Evolutionary conservation across 768 basidiomycete genomes (phyloP), one percentile per base, ranked within the genome.

Genomic region (Kwoniella mangroviensis): DNA sequence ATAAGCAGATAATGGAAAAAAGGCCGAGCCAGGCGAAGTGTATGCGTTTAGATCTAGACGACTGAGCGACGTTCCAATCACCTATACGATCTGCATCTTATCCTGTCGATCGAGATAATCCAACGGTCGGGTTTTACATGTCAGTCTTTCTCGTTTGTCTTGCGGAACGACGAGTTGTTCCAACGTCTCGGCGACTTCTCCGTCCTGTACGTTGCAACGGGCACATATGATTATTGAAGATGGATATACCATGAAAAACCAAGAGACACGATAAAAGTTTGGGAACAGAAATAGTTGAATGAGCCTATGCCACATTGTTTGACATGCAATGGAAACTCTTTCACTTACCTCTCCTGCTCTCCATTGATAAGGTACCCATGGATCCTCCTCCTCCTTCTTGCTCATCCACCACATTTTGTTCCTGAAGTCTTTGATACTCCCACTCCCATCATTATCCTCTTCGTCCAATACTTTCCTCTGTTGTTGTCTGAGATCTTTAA

Each of bases 371-470:
- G 54, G 26, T 1, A 78, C 70, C 79, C 79, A 80, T n/a, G 41
- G 42, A 73, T 80, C 79, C 15, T 73, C 74, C 12, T 72, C 68
- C 56, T 80, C 79, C 58, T 73, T 70, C 22, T 63, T 58, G 2
- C 65, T 65, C 55, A 69, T 59, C 26, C 65, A 64, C 75, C 73
- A 76, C 79, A 78, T 78, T 67, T 79, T 80, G 24, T 75, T 70
- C 55, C 79, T 71, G 59, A 80, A 80, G 55, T 80, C 77, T 54
- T 76, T 76, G 67, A 80, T 72, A 10, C 72, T 73, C 6, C 79
- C 79, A 22, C 63, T 70, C 15, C 79, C 79, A 62, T 80, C 79
- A 24, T 76, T 76, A 42, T 77, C 75, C 34, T 75, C 74, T 22
- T 80, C 79, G 11, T 72, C 71, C 43, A 63, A 40, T 19, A 68